Conservation (phyloP, 352 stramenopile genomes). For the Phytophthora tubulina region DNA sequence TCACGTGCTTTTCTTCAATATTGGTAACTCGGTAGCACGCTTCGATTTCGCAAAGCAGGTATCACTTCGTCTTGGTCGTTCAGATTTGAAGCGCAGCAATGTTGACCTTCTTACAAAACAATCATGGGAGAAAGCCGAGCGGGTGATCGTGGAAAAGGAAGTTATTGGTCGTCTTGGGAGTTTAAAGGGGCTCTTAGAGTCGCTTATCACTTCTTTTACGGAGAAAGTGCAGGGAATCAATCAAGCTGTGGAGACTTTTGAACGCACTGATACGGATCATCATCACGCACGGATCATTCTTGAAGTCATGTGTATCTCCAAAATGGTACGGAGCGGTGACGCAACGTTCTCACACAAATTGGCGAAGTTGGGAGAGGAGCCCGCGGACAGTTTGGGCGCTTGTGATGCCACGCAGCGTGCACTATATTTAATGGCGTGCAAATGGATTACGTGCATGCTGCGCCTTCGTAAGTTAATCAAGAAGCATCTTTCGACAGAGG, state of each 20-base stretch:
- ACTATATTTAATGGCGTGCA: slow-evolving; percentile 75
- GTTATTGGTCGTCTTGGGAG: slow-evolving; percentile 38
- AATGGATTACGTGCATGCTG: slow-evolving; percentile 80
- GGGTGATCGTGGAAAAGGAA: slow-evolving; percentile 40
- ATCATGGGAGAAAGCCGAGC: slow-evolving; percentile 32
- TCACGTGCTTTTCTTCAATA: slow-evolving; percentile 87
- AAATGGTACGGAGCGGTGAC: slow-evolving; percentile 49
- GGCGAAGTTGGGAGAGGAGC: slow-evolving; percentile 41
- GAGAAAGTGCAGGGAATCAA: slow-evolving; percentile 74
- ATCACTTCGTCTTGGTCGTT: slow-evolving; percentile 47
- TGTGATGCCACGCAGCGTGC: slow-evolving; percentile 63
- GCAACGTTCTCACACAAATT: slow-evolving; percentile 55
- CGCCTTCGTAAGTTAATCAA: slow-evolving; percentile 80
- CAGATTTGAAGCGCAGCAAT: slow-evolving; percentile 24
- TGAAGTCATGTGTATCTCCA: slow-evolving; percentile 73
- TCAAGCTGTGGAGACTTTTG: slow-evolving; percentile 67
- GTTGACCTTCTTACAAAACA: slow-evolving; percentile 14
- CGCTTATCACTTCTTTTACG: slow-evolving; percentile 60
- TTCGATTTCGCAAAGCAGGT: slow-evolving; percentile 68
- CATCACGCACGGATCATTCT: slow-evolving; percentile 72
- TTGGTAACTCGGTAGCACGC: slow-evolving; percentile 74
- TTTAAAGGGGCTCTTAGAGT: slow-evolving; percentile 52
- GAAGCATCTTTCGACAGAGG: slow-evolving; percentile 57
- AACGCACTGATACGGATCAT: slow-evolving; percentile 59
- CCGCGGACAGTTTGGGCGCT: slow-evolving; percentile 47